Percentiles rank a stretch among this genome's conserved stretches.
phyloP scores from a whole-genome alignment of 495 filamentous ascomycete genomes.

The Podospora fimiseda region DNA sequence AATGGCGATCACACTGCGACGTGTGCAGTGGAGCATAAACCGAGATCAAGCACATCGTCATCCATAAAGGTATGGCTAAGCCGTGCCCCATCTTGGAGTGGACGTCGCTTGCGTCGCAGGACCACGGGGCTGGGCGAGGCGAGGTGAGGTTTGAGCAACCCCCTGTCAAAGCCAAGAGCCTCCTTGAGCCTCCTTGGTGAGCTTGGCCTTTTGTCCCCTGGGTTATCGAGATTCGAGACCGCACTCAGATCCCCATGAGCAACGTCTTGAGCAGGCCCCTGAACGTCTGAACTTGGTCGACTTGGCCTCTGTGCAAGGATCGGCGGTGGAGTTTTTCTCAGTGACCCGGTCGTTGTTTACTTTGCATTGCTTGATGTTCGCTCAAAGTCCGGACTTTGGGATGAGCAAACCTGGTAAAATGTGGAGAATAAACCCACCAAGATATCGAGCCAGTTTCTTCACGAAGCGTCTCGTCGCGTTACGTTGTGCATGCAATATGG shows the following conservation, averaged over 20 bases:
- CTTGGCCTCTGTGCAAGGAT: constrained; percentile 5
- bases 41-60: constrained; percentile 1
- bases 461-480: background rate
- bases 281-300: constrained; percentile 9
- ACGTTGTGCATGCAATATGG: background rate
- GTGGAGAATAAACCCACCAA: background rate
- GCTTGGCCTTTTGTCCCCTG: no score
- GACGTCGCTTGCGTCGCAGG: constrained; percentile 24
- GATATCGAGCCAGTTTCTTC: background rate
- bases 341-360: constrained; percentile 6
- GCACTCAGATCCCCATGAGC: constrained; percentile 7
- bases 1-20: constrained; percentile 30
- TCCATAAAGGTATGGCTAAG: constrained; percentile 6
- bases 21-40: constrained; percentile 18
- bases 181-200: constrained; percentile 22
- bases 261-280: constrained; percentile 6
- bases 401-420: background rate
- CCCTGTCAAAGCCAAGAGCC: constrained; percentile 1
- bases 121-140: constrained; percentile 8
- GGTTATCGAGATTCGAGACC: no score
- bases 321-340: constrained; percentile 7
- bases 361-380: background rate
- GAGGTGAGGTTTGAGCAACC: constrained; percentile 8
- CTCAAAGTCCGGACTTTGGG: background rate
- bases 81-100: constrained; percentile 1